These are phyloP conservation scores for Austroboletus rostrupii DNA, from an alignment of 1,284 basidiomycete species.

Conservation along the genomic window DNA sequence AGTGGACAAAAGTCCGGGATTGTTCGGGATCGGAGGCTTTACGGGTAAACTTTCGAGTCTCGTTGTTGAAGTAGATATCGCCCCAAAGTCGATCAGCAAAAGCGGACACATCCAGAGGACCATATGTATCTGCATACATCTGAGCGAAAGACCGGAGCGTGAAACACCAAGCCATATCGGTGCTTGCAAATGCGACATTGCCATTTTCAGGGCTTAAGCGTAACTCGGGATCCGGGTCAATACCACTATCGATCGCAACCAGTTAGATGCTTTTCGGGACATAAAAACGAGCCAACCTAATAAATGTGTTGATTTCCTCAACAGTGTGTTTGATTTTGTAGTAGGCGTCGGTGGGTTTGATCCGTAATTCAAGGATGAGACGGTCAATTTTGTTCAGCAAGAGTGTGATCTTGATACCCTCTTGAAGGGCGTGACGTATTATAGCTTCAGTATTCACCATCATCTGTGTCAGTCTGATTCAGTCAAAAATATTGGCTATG, in stretches of 20 bases:
- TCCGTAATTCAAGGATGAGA: slow-evolving; percentile 91
- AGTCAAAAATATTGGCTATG: slow-evolving; percentile 6
- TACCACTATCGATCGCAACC: slow-evolving; percentile 49
- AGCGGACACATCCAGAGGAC: slow-evolving; percentile 62
- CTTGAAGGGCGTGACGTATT: slow-evolving; percentile 84
- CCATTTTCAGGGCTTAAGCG: slow-evolving; percentile 92
- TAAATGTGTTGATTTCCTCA: slow-evolving; percentile 96
- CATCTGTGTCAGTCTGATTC: slow-evolving; percentile 44
- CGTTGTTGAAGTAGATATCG: slow-evolving; percentile 90
- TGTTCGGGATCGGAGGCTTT: slow-evolving; percentile 80
- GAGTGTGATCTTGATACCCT: slow-evolving; percentile 87
- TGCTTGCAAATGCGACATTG: slow-evolving; percentile 96
- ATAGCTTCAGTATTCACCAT: slow-evolving; percentile 89
- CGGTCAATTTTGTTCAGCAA: slow-evolving; percentile 98
- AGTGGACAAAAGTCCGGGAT: slow-evolving; percentile 90
- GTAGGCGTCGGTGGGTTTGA: slow-evolving; percentile 95
- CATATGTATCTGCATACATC: slow-evolving; percentile 94
- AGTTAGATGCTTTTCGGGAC: slow-evolving; percentile 4
- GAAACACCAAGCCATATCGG: slow-evolving; percentile 98
- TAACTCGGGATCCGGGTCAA: slow-evolving; percentile 84
- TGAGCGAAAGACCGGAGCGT: slow-evolving; percentile 92
- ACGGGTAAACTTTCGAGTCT: slow-evolving; percentile 84
- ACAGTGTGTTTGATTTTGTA: slow-evolving; percentile 99
- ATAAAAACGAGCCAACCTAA: slow-evolving; percentile 54
- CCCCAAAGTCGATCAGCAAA: slow-evolving; percentile 95